Conservation (phyloP, 2,329 filamentous ascomycete genomes). For the Polychaeton citri region DNA sequence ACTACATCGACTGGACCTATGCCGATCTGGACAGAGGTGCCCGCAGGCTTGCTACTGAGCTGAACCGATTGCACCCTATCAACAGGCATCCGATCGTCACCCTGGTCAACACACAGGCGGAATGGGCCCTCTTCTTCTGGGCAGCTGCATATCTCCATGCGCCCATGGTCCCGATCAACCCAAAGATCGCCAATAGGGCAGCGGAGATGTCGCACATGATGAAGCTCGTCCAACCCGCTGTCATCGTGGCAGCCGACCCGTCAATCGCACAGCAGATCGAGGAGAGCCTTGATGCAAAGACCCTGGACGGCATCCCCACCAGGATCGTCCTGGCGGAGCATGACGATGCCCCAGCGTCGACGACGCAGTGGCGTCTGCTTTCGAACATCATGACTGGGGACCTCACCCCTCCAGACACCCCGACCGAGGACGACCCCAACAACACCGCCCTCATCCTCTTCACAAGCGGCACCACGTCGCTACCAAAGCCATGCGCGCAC, state of each 20-base stretch:
- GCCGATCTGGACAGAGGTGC: conserved; percentile 19
- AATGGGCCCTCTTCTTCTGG: conserved; percentile 22
- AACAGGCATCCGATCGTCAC: conserved; percentile 18
- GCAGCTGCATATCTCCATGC: conserved; percentile 20
- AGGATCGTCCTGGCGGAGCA: conserved; percentile 10
- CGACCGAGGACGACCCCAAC: conserved; percentile 14
- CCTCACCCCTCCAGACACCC: conserved; percentile 18
- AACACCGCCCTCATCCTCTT: conserved; percentile 31
- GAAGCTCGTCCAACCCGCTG: conserved; percentile 15
- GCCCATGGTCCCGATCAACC: conserved; percentile 20
- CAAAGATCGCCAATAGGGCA: conserved; percentile 15
- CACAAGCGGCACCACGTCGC: conserved; percentile 37
- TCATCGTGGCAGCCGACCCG: conserved; percentile 14
- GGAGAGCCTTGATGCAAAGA: conserved; percentile 12
- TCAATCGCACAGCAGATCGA: conserved; percentile 16
- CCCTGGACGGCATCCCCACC: conserved; percentile 11
- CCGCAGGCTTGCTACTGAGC: conserved; percentile 15
- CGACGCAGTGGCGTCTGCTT: conserved; percentile 14
- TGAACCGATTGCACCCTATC: conserved; percentile 18
- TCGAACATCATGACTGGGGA: conserved; percentile 17
- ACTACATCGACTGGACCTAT: conserved; percentile 19
- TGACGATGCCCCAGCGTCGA: conserved; percentile 3
- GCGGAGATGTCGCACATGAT: conserved; percentile 21
- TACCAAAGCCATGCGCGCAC: conserved; percentile 34
- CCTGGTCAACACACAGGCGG: conserved; percentile 20